Base-by-base conservation (phyloP, 306 rosid species). In the Ceratonia siliqua region DNA sequence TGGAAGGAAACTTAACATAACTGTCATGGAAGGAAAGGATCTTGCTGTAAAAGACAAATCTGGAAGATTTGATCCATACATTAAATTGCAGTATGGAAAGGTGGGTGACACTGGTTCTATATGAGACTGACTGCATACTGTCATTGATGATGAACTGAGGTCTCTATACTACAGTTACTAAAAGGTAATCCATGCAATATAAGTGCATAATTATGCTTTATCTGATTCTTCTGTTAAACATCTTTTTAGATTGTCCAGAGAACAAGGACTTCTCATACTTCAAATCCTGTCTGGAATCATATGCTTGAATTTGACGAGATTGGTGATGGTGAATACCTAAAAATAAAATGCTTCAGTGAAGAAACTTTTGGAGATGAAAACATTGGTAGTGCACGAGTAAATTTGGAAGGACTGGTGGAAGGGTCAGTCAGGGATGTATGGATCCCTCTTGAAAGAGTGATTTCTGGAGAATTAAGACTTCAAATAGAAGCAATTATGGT, bases 11-110 rank as follows among this genome's bases (percentile, higher is more conserved):
- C 85, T 92, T 38, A 28, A 50, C 64, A 17, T 92, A 63, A 85
- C 88, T 42, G 81, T 92, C 30, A 17, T 87, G 27, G 96, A 90
- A 81, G 97, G 92, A 78, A 92, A 82, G 70, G 83, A 86, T 81
- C 85, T 92, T 59, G 25, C 55, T 56, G 53, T 27, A 17, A 88
- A 83, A 85, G 97, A 92, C 62, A 90, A 78, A 82, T 63, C 58
- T 22, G 94, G 89, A 68, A 92, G 85, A 69, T 45, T 65, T 32
- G 82, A 76, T 4, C 84, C 87, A 58, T 90, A 88, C 71, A 74
- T 92, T 52, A 90, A 88, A 84, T 50, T 92, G 81, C 89, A 85
- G 46, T 92, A 92, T 69, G 97, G 96, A 70, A 89, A 92, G 91
- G 97, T 92, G 54, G 73, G 73, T 68, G 62, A 46, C 42, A 39